A percentile compares a stretch with the other conserved stretches of the same genome.
phyloP scores from a whole-genome alignment of 805 yeast species.

The Starmerella sp. region DNA sequence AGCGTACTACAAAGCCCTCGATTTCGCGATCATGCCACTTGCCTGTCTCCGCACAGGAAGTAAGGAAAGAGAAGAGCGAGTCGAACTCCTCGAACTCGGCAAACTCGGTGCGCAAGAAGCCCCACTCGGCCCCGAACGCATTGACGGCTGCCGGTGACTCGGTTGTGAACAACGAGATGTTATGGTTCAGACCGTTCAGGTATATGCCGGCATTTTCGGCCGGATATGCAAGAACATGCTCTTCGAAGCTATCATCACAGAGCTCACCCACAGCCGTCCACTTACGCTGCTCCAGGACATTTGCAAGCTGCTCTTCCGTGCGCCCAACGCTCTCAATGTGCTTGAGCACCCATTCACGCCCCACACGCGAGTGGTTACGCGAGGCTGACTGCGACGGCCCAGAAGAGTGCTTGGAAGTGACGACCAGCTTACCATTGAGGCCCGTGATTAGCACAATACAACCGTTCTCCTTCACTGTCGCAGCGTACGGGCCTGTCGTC shows the following conservation, averaged over 20 bases:
- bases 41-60: constrained; percentile 60
- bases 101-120: constrained; percentile 49
- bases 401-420: constrained; percentile 84
- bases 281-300: constrained; percentile 38
- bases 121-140: constrained; percentile 52
- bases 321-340: constrained; percentile 40
- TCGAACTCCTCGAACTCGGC: constrained; percentile 33
- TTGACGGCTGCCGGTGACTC: constrained; percentile 49
- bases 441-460: constrained; percentile 81
- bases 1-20: constrained; percentile 89
- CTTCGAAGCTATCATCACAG: constrained; percentile 89
- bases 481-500: constrained; percentile 66
- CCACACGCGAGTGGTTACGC: constrained; percentile 66
- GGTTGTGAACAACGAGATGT: constrained; percentile 53
- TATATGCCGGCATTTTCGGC: constrained; percentile 67
- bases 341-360: constrained; percentile 43
- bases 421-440: constrained; percentile 62
- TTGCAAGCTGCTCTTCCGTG: constrained; percentile 43
- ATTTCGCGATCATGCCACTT: constrained; percentile 39
- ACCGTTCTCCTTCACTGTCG: constrained; percentile 85
- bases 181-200: constrained; percentile 75
- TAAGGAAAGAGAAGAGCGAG: constrained; percentile 41
- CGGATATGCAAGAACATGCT: constrained; percentile 72
- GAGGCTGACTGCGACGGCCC: constrained; percentile 39
- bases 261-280: constrained; percentile 83